These are phyloP conservation scores for Candida ipomoeae DNA, from an alignment of 805 yeast genomes.

Conservation along the genomic window DNA sequence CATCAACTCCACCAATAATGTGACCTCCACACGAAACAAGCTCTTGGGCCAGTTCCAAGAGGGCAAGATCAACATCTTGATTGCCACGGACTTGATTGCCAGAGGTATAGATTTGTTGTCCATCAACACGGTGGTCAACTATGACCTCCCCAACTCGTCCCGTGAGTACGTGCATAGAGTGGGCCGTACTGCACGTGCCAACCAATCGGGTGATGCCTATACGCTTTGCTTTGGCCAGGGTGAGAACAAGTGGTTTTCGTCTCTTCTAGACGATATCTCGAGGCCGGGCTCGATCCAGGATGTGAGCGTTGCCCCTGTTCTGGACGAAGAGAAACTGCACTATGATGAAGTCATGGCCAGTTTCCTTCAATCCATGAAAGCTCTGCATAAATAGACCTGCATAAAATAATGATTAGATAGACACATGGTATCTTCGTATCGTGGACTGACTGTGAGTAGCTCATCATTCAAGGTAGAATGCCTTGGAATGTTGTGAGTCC, in stretches of 20 bases:
- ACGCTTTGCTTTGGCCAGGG: slow-evolving; percentile 73
- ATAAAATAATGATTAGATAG: background rate
- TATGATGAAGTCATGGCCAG: slow-evolving; percentile 26
- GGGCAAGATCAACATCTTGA: slow-evolving; percentile 51
- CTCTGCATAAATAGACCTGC: background rate
- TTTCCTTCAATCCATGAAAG: slow-evolving; percentile 20
- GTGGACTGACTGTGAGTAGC: too few species aligned
- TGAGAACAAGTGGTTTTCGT: slow-evolving; percentile 63
- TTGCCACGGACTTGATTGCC: slow-evolving; percentile 89
- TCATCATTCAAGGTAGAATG: too few species aligned
- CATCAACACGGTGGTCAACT: slow-evolving; percentile 75
- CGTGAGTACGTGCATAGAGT: slow-evolving; percentile 94
- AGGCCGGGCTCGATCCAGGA: slow-evolving; percentile 21
- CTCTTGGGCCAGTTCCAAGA: slow-evolving; percentile 56
- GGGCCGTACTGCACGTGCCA: slow-evolving; percentile 97
- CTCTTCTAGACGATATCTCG: slow-evolving; percentile 48
- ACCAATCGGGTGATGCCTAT: slow-evolving; percentile 68
- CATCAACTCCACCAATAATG: slow-evolving; percentile 57
- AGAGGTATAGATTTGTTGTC: slow-evolving; percentile 84
- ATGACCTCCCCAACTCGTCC: slow-evolving; percentile 83
- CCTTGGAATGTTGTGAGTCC: too few species aligned
- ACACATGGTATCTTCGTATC: too few species aligned
- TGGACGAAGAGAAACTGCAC: slow-evolving; percentile 21
- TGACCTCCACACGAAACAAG: slow-evolving; percentile 46
- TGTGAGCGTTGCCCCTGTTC: slow-evolving; percentile 18